Conservation (phyloP, 73 alveolate species). For the Paramecium sonneborni region DNA sequence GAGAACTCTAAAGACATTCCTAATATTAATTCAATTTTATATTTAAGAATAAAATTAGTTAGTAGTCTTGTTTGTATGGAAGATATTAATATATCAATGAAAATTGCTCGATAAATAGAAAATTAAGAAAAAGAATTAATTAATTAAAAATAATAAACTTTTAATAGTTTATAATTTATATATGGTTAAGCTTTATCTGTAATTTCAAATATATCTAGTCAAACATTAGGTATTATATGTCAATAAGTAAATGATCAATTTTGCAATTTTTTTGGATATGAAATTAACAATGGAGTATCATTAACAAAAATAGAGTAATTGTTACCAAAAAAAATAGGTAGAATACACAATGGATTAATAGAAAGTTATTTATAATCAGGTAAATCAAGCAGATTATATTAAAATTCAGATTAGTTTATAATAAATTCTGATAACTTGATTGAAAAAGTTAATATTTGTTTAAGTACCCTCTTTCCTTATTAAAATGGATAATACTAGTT, state of each 20-base stretch:
- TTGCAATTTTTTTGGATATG: not conserved
- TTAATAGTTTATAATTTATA: not conserved
- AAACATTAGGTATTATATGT: not conserved
- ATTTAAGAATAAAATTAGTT: not conserved
- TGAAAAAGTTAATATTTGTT: not conserved
- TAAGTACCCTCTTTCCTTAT: not conserved
- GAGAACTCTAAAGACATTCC: not conserved
- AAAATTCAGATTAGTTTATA: not conserved
- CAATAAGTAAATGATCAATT: not conserved
- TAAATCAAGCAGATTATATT: not conserved
- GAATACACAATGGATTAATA: slow-evolving; percentile 5
- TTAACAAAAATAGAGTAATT: not conserved
- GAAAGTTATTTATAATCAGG: not conserved
- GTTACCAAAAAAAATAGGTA: not conserved
- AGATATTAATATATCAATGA: not conserved
- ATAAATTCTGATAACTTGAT: not conserved
- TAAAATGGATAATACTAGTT: not conserved
- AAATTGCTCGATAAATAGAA: not conserved
- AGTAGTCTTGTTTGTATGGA: not conserved
- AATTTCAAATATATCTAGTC: not conserved
- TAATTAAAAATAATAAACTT: not conserved
- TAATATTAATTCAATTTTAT: not conserved
- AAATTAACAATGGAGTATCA: not conserved
- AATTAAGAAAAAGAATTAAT: not conserved
- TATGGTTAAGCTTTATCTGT: not conserved